A percentile compares a stretch with the other conserved stretches of the same genome.
These are phyloP conservation scores for Picea mariana DNA, from an alignment of 83 land plant genomes.

Conservation along the genomic window DNA sequence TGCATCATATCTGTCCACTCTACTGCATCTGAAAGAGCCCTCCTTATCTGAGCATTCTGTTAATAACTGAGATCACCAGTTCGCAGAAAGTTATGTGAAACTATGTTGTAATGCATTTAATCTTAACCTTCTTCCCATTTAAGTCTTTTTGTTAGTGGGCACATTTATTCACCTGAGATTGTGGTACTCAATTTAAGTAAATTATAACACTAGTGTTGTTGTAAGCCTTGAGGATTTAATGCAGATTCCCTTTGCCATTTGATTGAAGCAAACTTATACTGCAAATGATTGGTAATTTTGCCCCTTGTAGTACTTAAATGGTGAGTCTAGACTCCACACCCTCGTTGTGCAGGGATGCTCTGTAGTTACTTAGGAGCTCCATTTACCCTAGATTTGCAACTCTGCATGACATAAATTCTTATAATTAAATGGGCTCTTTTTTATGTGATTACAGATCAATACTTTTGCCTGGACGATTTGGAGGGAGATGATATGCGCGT, in stretches of 20 bases:
- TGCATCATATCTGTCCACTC: background rate
- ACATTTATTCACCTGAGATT: background rate
- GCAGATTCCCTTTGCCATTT: background rate
- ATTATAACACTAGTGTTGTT: background rate
- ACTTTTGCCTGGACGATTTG: conserved; percentile 26
- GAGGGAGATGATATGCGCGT: conserved; percentile 31
- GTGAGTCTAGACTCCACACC: background rate
- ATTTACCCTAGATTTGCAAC: background rate
- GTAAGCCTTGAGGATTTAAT: background rate
- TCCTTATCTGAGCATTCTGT: background rate
- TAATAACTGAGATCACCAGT: background rate
- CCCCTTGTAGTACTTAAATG: background rate
- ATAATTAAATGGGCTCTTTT: background rate
- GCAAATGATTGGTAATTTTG: background rate
- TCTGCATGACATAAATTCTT: background rate
- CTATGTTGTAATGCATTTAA: background rate
- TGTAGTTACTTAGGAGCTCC: background rate
- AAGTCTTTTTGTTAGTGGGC: background rate
- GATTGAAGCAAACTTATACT: background rate
- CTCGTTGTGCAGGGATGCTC: background rate
- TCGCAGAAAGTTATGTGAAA: background rate
- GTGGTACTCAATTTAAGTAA: background rate
- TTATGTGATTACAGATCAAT: conserved; percentile 14
- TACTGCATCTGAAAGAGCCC: background rate
- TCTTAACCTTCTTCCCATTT: background rate